These are phyloP conservation scores for Volutella citrinella DNA, from an alignment of 2,329 filamentous ascomycete genomes.

Conservation along the genomic window DNA sequence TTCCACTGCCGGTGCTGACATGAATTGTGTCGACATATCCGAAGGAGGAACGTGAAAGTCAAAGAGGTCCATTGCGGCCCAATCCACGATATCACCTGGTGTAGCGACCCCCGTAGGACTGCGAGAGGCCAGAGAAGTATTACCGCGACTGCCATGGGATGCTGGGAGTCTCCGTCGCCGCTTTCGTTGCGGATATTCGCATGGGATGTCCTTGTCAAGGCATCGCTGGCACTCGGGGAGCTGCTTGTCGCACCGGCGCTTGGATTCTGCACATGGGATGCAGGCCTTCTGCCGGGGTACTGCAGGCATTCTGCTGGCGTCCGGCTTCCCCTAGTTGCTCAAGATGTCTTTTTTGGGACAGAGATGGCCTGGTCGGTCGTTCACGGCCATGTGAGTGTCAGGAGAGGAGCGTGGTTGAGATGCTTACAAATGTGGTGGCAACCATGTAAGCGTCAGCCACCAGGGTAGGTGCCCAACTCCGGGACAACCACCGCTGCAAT, in stretches of 20 bases:
- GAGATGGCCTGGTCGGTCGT: too few species aligned
- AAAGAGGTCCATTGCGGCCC: background rate
- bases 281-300: conserved; percentile 30
- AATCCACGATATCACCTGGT: background rate
- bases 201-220: conserved; percentile 20
- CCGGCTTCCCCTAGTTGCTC: too few species aligned
- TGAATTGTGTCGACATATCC: background rate
- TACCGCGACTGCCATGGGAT: background rate
- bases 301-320: background rate
- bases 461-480: too few species aligned
- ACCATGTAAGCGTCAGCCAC: too few species aligned
- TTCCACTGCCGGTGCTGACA: background rate
- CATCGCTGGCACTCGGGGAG: conserved; percentile 32
- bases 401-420: too few species aligned
- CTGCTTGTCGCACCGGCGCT: conserved; percentile 35
- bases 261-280: conserved; percentile 32
- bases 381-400: too few species aligned
- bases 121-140: background rate
- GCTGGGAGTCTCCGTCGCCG: background rate
- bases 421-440: too few species aligned
- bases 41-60: background rate
- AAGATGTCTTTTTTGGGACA: too few species aligned
- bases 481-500: too few species aligned
- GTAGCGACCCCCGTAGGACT: background rate
- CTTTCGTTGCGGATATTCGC: conserved; percentile 17